A percentile compares a stretch with the other conserved stretches of the same genome.
phyloP scores from a whole-genome alignment of 805 yeast genomes.

The Danielia reshetovae region DNA sequence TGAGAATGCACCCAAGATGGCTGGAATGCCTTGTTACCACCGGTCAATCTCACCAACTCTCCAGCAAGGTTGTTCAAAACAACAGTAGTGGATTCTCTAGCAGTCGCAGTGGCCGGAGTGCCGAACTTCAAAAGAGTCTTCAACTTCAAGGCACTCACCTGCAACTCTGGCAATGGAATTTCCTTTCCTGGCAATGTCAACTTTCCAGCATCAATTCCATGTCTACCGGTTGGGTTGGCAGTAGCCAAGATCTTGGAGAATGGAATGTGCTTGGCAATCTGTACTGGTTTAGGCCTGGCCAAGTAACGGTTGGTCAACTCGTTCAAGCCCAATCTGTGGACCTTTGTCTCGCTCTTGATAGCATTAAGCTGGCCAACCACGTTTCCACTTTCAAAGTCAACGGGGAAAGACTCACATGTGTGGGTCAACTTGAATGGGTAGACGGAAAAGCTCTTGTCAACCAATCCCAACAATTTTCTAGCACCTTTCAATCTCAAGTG shows the following conservation, averaged over 20 bases:
- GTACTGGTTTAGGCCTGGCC: conserved; percentile 69
- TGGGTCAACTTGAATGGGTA: conserved; percentile 87
- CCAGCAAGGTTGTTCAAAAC: conserved; percentile 45
- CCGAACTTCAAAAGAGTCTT: conserved; percentile 54
- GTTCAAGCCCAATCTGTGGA: conserved; percentile 68
- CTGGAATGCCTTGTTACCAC: conserved; percentile 63
- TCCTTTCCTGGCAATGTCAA: conserved; percentile 71
- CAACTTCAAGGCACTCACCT: conserved; percentile 64
- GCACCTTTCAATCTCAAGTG: conserved; percentile 72
- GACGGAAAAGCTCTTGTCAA: conserved; percentile 76
- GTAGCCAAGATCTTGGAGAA: conserved; percentile 58
- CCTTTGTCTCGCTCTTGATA: conserved; percentile 51
- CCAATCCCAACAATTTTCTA: conserved; percentile 61
- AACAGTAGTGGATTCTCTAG: conserved; percentile 78
- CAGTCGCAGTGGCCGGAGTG: conserved; percentile 52
- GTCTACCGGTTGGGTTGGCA: conserved; percentile 62
- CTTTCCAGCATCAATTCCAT: conserved; percentile 63
- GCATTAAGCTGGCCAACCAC: conserved; percentile 38
- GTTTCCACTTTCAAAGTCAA: conserved; percentile 34
- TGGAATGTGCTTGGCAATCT: conserved; percentile 69
- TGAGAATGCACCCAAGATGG: conserved; percentile 90
- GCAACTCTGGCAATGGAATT: conserved; percentile 70
- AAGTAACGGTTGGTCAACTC: conserved; percentile 80
- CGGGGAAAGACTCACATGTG: conserved; percentile 60
- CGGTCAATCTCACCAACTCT: conserved; percentile 75